Evolutionary conservation across 192 early-diverging fungal genomes (phyloP).

Genomic region (Helicostylum pulchrum): DNA sequence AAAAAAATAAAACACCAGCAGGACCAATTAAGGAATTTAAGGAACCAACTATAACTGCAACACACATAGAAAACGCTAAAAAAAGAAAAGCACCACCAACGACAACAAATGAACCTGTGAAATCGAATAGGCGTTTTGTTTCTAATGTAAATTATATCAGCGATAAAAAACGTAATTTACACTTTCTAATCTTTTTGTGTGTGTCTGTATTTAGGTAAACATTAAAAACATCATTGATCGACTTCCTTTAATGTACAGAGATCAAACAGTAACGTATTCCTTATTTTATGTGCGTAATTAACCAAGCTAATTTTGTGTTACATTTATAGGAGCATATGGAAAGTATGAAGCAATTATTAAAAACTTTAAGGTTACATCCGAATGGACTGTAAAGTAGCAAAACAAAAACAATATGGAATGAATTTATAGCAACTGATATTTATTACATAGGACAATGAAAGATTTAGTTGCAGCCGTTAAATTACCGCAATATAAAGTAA

Average conservation of each 20-base stretch:
- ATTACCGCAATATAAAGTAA: conserved; percentile 26
- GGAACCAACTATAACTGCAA: background rate
- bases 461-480: conserved; percentile 11
- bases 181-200: background rate
- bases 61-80: background rate
- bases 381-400: conserved; percentile 29
- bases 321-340: conserved; percentile 17
- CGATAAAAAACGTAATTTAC: background rate
- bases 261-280: conserved; percentile 18
- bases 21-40: background rate
- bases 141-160: background rate
- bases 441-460: conserved; percentile 3
- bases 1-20: background rate
- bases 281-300: too few species aligned
- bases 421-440: background rate
- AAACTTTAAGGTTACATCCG: conserved; percentile 14
- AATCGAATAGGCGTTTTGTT: background rate
- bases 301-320: background rate
- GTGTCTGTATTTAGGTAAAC: conserved; percentile 17
- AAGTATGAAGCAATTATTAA: conserved; percentile 22
- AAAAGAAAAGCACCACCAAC: background rate
- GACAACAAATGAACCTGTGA: background rate
- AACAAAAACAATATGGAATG: background rate
- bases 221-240: conserved; percentile 28
- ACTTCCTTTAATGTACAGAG: conserved; percentile 31